A percentile compares a stretch with the other conserved stretches of the same genome.
Evolutionary conservation across 2,329 filamentous ascomycete species (phyloP).

Genomic region (Clonostachys rosea): DNA sequence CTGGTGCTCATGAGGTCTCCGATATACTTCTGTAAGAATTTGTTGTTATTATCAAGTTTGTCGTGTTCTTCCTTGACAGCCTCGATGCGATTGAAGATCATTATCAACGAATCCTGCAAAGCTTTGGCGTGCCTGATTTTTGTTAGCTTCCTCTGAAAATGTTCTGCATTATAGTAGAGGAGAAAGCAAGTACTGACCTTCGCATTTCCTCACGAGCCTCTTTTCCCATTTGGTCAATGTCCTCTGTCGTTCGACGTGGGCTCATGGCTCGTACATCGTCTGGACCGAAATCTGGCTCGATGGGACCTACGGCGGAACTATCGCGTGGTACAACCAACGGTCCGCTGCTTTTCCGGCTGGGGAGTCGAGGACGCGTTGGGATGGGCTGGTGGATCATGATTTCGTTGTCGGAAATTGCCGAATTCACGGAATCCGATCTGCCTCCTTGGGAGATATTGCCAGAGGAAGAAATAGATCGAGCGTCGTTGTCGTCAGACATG

Average conservation of each 20-base stretch:
- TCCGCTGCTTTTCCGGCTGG: constrained; percentile 73
- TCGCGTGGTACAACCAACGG: constrained; percentile 80
- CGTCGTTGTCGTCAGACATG: constrained; percentile 13
- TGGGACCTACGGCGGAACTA: constrained; percentile 65
- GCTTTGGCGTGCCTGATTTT: constrained; percentile 73
- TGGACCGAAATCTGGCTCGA: constrained; percentile 73
- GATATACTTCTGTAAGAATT: constrained; percentile 96
- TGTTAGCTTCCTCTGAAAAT: constrained; percentile 2
- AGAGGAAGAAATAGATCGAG: constrained; percentile 8
- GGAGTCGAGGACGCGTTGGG: constrained; percentile 60
- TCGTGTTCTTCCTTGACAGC: constrained; percentile 92
- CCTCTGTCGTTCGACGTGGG: constrained; percentile 82
- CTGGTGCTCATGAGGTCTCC: constrained; percentile 90
- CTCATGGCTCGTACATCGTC: constrained; percentile 94
- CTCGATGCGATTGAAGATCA: constrained; percentile 90
- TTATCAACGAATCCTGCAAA: constrained; percentile 83
- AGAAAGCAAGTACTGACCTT: constrained; percentile 32
- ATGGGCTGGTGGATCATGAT: constrained; percentile 42
- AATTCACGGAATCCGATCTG: constrained; percentile 23
- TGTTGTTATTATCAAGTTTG: constrained; percentile 95
- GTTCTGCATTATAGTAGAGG: too few relatives aligned
- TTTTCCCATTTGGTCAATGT: constrained; percentile 81
- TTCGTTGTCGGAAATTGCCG: constrained; percentile 26
- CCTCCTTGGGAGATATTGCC: constrained; percentile 24
- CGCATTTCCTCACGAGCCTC: constrained; percentile 68